Base-by-base conservation (phyloP, 345 rosid species). In the Carallia pectinifolia region DNA sequence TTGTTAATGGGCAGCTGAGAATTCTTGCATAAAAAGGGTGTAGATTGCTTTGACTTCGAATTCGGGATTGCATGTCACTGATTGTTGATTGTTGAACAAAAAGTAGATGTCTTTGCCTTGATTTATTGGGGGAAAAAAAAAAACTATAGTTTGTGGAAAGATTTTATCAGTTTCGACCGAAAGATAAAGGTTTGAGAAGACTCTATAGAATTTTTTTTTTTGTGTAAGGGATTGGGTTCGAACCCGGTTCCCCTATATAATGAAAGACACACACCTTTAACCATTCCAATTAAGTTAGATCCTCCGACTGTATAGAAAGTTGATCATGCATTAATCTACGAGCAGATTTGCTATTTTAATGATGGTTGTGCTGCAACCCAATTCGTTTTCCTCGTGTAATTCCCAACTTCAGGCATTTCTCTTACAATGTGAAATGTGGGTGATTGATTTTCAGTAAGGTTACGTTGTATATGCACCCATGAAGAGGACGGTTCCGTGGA, bases 401-500 rank as follows among this genome's bases (percentile, higher is more conserved):
- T 5, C 23, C 29, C 29, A 55, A 23, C 59, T 19, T 55, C 13
- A 2, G 60, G 31, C 33, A 0, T 27, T 13, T 7, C 27, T 52
- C 19, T 33, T 44, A 27, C 40, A 30, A 17, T 4, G 13, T 67
- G 61, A 56, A 58, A 17, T 62, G n/a, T 64, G 50, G 1, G 48
- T 71, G 68, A 58, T 30, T 34, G 2, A 1, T 52, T 55, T 36
- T 58, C 17, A 44, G 55, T 30, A 71, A 72, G 67, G 61, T 58
- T 64, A n/a, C 55, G 12, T 70, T 52, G 56, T 39, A 33, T 61
- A 36, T 13, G 48, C 13, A 30, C 31, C 68, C 44, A 89, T 85
- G 94, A 82, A 87, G 80, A 81, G 89, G 77, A 5, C 77, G 60
- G 56, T 76, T 75, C 84, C 88, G 15, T 81, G 85, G 87, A 58